A percentile compares a stretch with the other conserved stretches of the same genome.
Evolutionary conservation across 352 stramenopile genomes (phyloP).

Genomic region (Globisporangium yorkense): DNA sequence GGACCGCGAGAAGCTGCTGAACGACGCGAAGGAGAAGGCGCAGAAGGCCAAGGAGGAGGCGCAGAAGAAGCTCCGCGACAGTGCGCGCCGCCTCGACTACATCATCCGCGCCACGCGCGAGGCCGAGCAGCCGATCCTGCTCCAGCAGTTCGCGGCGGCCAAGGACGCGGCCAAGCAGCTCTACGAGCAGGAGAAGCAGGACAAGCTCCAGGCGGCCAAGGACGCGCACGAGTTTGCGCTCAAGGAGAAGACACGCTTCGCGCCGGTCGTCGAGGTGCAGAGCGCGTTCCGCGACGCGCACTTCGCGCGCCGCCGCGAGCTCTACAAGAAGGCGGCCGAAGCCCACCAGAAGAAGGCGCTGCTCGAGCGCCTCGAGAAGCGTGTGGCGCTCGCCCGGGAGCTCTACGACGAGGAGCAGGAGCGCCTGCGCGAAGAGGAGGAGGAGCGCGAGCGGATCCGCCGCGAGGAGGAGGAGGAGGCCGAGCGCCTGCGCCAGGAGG

Average conservation of each 20-base stretch:
- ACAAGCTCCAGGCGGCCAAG: slow-evolving; percentile 79
- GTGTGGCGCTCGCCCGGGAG: slow-evolving; percentile 56
- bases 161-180: slow-evolving; percentile 60
- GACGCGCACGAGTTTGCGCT: slow-evolving; percentile 87
- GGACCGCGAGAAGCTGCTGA: slow-evolving; percentile 79
- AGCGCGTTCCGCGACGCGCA: slow-evolving; percentile 74
- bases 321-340: slow-evolving; percentile 84
- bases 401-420: slow-evolving; percentile 71
- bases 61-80: slow-evolving; percentile 91
- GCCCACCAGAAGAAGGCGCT: slow-evolving; percentile 85
- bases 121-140: slow-evolving; percentile 91
- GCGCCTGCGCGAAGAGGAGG: slow-evolving; percentile 45
- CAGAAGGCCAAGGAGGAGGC: slow-evolving; percentile 94
- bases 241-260: slow-evolving; percentile 81
- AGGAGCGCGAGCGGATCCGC: slow-evolving; percentile 51
- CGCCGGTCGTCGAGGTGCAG: slow-evolving; percentile 66
- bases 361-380: slow-evolving; percentile 55
- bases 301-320: slow-evolving; percentile 63
- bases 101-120: slow-evolving; percentile 95
- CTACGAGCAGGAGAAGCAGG: slow-evolving; percentile 74
- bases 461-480: slow-evolving; percentile 57
- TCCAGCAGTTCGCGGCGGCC: slow-evolving; percentile 75
- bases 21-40: slow-evolving; percentile 93
- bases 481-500: slow-evolving; percentile 47
- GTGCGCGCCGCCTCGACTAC: slow-evolving; percentile 93